A percentile compares a stretch with the other conserved stretches of the same genome.
Conservation (phyloP, 306 rosid species). For the Cicer cuneatum region DNA sequence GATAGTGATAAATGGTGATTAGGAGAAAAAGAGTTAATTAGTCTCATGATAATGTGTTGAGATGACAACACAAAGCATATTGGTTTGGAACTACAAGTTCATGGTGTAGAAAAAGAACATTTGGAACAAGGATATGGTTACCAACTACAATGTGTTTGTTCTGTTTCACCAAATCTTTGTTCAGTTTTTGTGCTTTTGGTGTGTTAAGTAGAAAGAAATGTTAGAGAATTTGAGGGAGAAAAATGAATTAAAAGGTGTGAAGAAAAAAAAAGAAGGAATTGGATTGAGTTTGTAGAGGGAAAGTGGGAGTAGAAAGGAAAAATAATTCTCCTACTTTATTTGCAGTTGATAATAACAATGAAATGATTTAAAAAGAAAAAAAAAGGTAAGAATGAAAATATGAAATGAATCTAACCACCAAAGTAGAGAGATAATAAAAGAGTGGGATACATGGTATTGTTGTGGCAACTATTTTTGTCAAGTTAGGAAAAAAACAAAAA, state of each 20-base stretch:
- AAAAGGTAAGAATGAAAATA: background rate
- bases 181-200: no score
- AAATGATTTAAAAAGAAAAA: no score
- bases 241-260: constrained; percentile 25
- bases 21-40: no score
- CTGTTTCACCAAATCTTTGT: constrained; percentile 67
- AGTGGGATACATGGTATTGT: constrained; percentile 31
- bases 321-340: constrained; percentile 37
- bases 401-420: constrained; percentile 40
- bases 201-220: background rate
- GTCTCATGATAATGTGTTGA: constrained; percentile 54
- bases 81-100: constrained; percentile 48
- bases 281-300: constrained; percentile 33
- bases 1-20: no score
- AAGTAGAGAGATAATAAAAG: constrained; percentile 43
- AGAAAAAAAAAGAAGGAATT: constrained; percentile 37
- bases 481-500: constrained; percentile 21
- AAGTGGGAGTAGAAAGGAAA: constrained; percentile 44
- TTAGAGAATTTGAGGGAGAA: constrained; percentile 5
- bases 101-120: constrained; percentile 58
- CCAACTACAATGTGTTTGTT: constrained; percentile 61
- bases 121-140: constrained; percentile 57
- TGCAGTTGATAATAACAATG: constrained; percentile 29
- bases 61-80: constrained; percentile 47
- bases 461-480: constrained; percentile 44